Base-by-base conservation (phyloP, 352 stramenopile genomes). In the Pythium folliculosum region DNA sequence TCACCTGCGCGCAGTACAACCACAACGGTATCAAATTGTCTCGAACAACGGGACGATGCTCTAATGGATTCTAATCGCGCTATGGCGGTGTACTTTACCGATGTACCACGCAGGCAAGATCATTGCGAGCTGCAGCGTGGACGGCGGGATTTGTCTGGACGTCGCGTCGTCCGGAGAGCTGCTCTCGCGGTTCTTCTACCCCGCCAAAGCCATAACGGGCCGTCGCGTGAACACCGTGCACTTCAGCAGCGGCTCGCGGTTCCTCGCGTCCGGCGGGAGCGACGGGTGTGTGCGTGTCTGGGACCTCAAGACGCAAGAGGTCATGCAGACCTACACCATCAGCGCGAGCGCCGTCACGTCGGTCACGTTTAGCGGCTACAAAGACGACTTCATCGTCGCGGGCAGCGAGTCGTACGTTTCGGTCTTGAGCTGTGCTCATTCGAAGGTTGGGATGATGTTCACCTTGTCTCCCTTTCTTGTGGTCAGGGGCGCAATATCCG, bases 221-320 rank as follows among this genome's bases (percentile, higher is more conserved):
- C 72, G 73, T 77, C 73, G 76, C 2, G 73, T 92, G 30, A 91
- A 89, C 32, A 60, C 76, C 12, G 77, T 92, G 40, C 77, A 90
- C 27, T 90, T 92, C 38, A 92, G 82, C 61, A 81, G 79, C 38
- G 84, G 84, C 25, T 92, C 82, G 3, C 72, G 84, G 16, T 92
- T 91, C 56, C 71, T 92, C 10, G 81, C 78, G 1, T 87, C 82
- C 0, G 84, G 78, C 1, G 79, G 84, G 3, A 75, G 60, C 22
- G 82, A 92, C 40, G 81, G 84, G 14, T 85, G 70, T 23, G 71
- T 90, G 50, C 80, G 75, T 23, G 80, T 93, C 14, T 93, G 82
- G 84, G 82, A 91, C 37, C 71, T 93, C 22, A 93, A 93, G 61
- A 88, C 81, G 5, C 84, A 91, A 48, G 77, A 91, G 50, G 63